These are phyloP conservation scores for Tetrapisispora taiwanensis DNA, from an alignment of 805 yeast genomes.

Conservation along the genomic window DNA sequence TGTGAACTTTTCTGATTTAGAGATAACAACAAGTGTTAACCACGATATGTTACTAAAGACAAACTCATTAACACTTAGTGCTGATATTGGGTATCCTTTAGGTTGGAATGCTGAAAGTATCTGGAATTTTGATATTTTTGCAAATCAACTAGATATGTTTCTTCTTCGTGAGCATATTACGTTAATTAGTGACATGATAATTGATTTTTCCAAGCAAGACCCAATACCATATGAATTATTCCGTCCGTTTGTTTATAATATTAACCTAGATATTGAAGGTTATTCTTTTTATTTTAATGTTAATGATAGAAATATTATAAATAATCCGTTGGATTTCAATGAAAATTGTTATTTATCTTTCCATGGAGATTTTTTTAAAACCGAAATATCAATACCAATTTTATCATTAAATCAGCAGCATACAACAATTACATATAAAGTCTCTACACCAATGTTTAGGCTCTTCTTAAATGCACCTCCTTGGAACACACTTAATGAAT, in stretches of 20 bases:
- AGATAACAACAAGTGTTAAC: constrained; percentile 73
- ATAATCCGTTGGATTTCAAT: constrained; percentile 75
- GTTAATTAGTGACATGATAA: constrained; percentile 55
- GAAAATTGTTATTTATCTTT: constrained; percentile 72
- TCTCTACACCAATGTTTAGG: constrained; percentile 50
- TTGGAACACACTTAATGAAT: constrained; percentile 80
- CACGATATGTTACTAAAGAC: constrained; percentile 72
- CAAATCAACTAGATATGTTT: constrained; percentile 48
- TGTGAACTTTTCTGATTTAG: constrained; percentile 43
- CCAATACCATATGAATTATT: constrained; percentile 65
- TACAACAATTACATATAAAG: constrained; percentile 40
- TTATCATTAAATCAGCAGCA: constrained; percentile 42
- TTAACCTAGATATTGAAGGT: constrained; percentile 50
- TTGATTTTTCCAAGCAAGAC: constrained; percentile 70
- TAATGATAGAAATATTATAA: constrained; percentile 79
- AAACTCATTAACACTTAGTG: constrained; percentile 42
- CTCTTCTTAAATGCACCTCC: constrained; percentile 70
- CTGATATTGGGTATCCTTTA: constrained; percentile 60
- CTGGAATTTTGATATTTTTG: constrained; percentile 53
- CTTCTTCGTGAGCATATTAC: constrained; percentile 75
- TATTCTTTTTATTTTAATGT: constrained; percentile 64
- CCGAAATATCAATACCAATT: constrained; percentile 49
- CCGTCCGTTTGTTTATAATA: constrained; percentile 54
- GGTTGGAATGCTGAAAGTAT: constrained; percentile 71
- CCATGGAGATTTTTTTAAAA: constrained; percentile 47